Base-by-base conservation (phyloP, 179 eudicot genomes). In the Vitellaria paradoxa region DNA sequence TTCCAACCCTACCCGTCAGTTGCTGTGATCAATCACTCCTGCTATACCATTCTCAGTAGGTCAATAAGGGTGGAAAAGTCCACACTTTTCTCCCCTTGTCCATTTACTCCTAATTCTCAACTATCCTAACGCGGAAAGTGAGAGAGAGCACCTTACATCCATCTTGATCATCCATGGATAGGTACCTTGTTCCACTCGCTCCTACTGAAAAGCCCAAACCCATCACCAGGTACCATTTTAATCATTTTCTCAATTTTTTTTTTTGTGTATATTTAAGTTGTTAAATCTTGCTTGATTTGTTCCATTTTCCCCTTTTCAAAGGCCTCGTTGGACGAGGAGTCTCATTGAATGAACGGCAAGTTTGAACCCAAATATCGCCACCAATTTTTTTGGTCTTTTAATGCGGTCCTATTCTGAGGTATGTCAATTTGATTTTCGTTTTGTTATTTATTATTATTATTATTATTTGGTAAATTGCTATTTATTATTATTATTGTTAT, bases 381-480 rank as follows among this genome's bases (percentile, higher is more conserved):
- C 59, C n/a, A 79, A 87, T 40, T 20, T 88, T 52, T 89, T 74
- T 21, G 75, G 76, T 26, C 84, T 91, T 50, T 73, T 93, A 21
- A 80, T 90, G 79, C 89, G 90, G 63, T 95, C 99, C 9, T 95
- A 87, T 77, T 84, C 89, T 8, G 82, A 92, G 94, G 98, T 90
- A 13, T 21, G 40, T 78, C 8, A 42, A 11, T 53, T 21, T 26
- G 42, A 26, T 13, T 37, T 65, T 14, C 8, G 46, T 1, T 65
- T 30, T 23, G n/a, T n/a, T n/a, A n/a, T n/a, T n/a, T n/a, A n/a
- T n/a, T n/a, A n/a, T n/a, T n/a, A n/a, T n/a, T n/a, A n/a, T n/a
- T n/a, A n/a, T n/a, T n/a, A n/a, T n/a, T n/a, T n/a, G n/a, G n/a
- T n/a, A n/a, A n/a, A n/a, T n/a, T n/a, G 2, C 47, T 15, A 12